Base-by-base conservation (phyloP, 495 filamentous ascomycete genomes). In the Rusavskia elegans region DNA sequence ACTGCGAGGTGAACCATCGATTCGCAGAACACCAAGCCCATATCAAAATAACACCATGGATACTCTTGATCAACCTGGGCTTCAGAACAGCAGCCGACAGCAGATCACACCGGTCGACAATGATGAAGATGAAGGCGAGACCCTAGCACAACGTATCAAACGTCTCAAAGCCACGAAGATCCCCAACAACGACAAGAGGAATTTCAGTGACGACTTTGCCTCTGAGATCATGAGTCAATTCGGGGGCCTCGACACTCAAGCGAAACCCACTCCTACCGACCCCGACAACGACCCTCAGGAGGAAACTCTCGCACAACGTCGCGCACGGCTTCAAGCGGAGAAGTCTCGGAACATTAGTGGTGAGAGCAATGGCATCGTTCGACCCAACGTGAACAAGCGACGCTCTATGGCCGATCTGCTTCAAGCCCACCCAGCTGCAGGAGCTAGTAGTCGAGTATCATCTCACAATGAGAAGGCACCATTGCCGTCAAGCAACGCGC, bases 231-330 rank as follows among this genome's bases (percentile, higher is more conserved):
- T 93, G 53, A 76, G 76, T 49, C 81, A 87, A 61, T 73, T 92
- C 57, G 81, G 80, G 41, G 75, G 71, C 30, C 51, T 52, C 36
- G 20, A 52, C 6, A 55, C 36, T 19, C 45, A 53, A 11, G 46
- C 53, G 49, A 55, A 52, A 17, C 54, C 56, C 14, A 53, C 49
- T 7, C 64, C 68, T 17, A 62, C 60, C 45, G 54, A 54, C 25
- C 56, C 59, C 11, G 59, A 58, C 44, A 48, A 57, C 20, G 41
- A 25, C 35, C 7, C 32, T 13, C 84, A 79, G 53, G 86, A 95
- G 55, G 90, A 98, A 63, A 95, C 89, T 0, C 76, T 98, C 2
- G 92, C 81, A 13, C 87, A 97, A 61, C 81, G 90, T 8, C 81
- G 88, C 4, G 78, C 73, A 53, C 79, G 92, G 14, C 74, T 98